Evolutionary conservation across 2,329 filamentous ascomycete species (phyloP), one percentile per base, ranked within the genome.

Genomic region (Sporothrix sp.): DNA sequence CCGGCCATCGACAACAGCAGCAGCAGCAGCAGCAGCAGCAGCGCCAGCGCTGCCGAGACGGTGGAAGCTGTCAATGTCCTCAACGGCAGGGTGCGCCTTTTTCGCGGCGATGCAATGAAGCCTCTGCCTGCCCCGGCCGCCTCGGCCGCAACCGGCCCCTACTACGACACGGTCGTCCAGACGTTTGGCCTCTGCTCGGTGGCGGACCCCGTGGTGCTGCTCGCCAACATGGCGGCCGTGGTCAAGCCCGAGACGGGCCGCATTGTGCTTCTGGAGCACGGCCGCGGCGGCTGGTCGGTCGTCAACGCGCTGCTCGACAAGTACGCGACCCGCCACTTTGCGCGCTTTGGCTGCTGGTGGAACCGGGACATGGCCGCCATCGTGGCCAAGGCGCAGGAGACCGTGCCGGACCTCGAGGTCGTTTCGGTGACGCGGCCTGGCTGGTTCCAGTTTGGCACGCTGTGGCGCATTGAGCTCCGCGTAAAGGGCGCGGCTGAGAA

Each of bases 111-210:
- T 56, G 74, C 72, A 3, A 69, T 75, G 53, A 56, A 64, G 30
- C 57, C 64, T 0, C 63, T 78, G 1, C 73, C 74, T 1, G 46
- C 20, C 3, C 51, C 50, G 60, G 64, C 32, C 8, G 5, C 25
- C 3, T 3, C 27, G 2, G n/a, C 23, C 1, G 2, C 65, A 57
- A 14, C n/a, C 14, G 33, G 35, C 11, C 9, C 16, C 21, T n/a
- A 36, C n/a, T 84, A 82, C 65, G 80, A 84, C 64, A 82, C 78
- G 2, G 66, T 83, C 33, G 61, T 83, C 27, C 79, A 83, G 60
- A 81, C 78, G 0, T 83, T 84, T 64, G 79, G 79, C 4, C 70
- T 84, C 23, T 84, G 80, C 65, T 80, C 75, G 58, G 79, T 82
- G 3, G 67, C 68, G 4, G 73, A 81, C 59, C 80, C 80, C 1